Conservation (phyloP, 495 filamentous ascomycete species). For the Penicillium egyptiacum region DNA sequence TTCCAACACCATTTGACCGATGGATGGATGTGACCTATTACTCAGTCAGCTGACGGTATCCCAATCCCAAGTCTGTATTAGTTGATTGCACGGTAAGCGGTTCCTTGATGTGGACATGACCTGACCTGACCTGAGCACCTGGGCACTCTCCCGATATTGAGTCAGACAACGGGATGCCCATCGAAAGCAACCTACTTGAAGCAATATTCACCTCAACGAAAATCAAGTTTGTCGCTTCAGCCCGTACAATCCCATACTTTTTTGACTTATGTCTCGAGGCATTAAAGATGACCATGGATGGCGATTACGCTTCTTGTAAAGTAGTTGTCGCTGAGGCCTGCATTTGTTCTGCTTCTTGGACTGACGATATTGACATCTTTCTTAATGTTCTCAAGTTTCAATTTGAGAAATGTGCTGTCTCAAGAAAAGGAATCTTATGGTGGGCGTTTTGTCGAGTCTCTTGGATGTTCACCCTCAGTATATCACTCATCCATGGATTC, state of each 20-base stretch:
- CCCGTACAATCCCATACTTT: neutral
- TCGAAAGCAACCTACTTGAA: neutral
- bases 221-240: neutral
- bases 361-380: too few species aligned
- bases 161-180: neutral
- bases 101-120: neutral
- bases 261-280: neutral
- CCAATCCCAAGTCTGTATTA: neutral
- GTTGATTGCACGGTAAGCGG: neutral
- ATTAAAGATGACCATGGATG: neutral
- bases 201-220: neutral
- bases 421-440: too few species aligned
- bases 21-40: neutral
- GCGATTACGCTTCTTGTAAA: too few species aligned
- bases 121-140: neutral
- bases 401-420: too few species aligned
- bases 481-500: too few species aligned
- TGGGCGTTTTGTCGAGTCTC: too few species aligned
- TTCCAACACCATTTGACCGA: neutral
- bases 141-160: neutral
- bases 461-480: too few species aligned
- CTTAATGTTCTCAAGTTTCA: too few species aligned
- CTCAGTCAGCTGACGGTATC: neutral
- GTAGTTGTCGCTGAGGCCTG: too few species aligned
- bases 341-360: too few species aligned